Evolutionary conservation across 805 yeast species (phyloP), one percentile per base, ranked within the genome.

Genomic region (Nadsonia fulvescens): DNA sequence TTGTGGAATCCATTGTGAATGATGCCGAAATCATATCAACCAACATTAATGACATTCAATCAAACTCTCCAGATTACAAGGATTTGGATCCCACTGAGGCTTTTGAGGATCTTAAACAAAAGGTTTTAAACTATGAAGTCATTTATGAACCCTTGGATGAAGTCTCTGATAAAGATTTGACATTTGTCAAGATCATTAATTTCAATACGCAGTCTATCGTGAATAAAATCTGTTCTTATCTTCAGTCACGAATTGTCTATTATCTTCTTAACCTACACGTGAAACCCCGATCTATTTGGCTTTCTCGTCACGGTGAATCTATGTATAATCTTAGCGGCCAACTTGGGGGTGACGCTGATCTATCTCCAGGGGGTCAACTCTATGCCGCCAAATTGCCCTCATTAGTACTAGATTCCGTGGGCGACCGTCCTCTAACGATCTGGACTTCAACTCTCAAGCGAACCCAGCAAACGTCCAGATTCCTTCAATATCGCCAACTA

Each of bases 221-320:
- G 44, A 86, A 89, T 53, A 63, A 70, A 33, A 82, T 89, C 37
- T 81, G 78, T 47, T 70, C 83, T 13, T 89, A 89, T 47, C 55
- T 86, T 41, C 92, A 89, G 49, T 72, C 89, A 35, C 66, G 95
- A 41, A 82, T 89, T 35, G 95, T 83, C 11, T 89, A 82, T 51
- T 89, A 82, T 46, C 79, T 89, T 21, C 83, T 89, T 94, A 89
- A 89, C 44, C 56, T 89, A 38, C 95, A 83, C 48, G 77, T 82
- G 39, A 78, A 79, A 46, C 93, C 94, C 14, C 65, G 96, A 35
- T 66, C 74, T 36, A 82, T 89, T 34, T 89, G 93, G 86, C 60
- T 89, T 25, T 78, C 93, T 25, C 67, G 98, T 40, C 98, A 89
- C 44, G 98, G 98, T 14, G 98, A 89, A 53, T 75, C 92, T 3